These are phyloP conservation scores for Vigna nakashimae DNA, from an alignment of 306 rosid genomes.

Conservation along the genomic window DNA sequence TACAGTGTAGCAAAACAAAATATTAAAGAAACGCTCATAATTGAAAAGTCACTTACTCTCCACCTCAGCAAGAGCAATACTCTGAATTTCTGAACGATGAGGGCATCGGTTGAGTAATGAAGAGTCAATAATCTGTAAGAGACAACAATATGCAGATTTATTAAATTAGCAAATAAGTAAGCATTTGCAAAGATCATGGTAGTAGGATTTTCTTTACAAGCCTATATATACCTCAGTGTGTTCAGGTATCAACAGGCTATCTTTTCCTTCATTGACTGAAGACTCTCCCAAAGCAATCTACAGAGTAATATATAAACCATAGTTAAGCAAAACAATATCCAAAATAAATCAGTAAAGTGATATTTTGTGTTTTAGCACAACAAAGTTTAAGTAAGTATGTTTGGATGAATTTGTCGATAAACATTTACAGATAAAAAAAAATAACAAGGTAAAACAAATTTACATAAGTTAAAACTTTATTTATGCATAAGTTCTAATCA, in stretches of 20 bases:
- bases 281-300: slow-evolving; percentile 71
- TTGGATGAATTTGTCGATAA: neutral
- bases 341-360: slow-evolving; percentile 13
- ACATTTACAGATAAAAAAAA: neutral
- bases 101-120: slow-evolving; percentile 74
- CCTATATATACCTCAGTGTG: slow-evolving; percentile 60
- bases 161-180: slow-evolving; percentile 21
- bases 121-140: slow-evolving; percentile 62
- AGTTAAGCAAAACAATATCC: slow-evolving; percentile 20
- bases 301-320: slow-evolving; percentile 9
- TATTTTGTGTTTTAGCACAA: neutral
- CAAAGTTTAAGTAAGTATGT: neutral
- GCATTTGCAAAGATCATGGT: slow-evolving; percentile 12
- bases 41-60: slow-evolving; percentile 67
- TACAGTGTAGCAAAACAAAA: slow-evolving; percentile 15
- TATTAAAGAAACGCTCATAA: slow-evolving; percentile 1
- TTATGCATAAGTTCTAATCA: neutral
- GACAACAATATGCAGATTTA: slow-evolving; percentile 23
- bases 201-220: slow-evolving; percentile 10
- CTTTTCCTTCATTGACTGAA: slow-evolving; percentile 71
- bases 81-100: slow-evolving; percentile 95
- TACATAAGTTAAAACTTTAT: neutral
- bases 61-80: slow-evolving; percentile 71
- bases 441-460: neutral
- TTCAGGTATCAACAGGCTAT: slow-evolving; percentile 77